phyloP scores from a whole-genome alignment of 208 protist species.

The Trichomonas tenax region DNA sequence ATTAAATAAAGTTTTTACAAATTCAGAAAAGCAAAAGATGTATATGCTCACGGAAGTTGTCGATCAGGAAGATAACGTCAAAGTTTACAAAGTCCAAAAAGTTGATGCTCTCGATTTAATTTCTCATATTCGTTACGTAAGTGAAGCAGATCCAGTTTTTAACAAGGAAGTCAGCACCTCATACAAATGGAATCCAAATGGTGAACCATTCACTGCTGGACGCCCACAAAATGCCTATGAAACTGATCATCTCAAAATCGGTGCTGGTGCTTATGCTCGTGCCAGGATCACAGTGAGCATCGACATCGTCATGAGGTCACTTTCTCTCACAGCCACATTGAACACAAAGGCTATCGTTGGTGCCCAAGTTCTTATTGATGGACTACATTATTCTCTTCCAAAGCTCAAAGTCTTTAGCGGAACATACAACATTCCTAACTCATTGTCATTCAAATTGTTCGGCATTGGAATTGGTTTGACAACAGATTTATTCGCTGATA shows the following conservation, averaged over 20 bases:
- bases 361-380: background rate
- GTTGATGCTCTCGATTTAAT: background rate
- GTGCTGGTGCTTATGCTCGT: background rate
- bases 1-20: background rate
- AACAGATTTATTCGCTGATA: background rate
- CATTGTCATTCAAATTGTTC: background rate
- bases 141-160: background rate
- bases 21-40: background rate
- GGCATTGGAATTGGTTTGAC: background rate
- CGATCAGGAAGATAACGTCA: background rate
- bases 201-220: background rate
- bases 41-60: background rate
- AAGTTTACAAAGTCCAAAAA: background rate
- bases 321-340: background rate
- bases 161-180: background rate
- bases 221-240: background rate
- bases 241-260: background rate
- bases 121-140: background rate
- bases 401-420: background rate
- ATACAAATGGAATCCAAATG: background rate
- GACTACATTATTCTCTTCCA: background rate
- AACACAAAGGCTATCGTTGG: background rate
- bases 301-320: background rate
- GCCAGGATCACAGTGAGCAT: background rate
- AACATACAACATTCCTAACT: background rate